Evolutionary conservation across 106 monocot species (phyloP).

Genomic region (Apostasia ramifera): DNA sequence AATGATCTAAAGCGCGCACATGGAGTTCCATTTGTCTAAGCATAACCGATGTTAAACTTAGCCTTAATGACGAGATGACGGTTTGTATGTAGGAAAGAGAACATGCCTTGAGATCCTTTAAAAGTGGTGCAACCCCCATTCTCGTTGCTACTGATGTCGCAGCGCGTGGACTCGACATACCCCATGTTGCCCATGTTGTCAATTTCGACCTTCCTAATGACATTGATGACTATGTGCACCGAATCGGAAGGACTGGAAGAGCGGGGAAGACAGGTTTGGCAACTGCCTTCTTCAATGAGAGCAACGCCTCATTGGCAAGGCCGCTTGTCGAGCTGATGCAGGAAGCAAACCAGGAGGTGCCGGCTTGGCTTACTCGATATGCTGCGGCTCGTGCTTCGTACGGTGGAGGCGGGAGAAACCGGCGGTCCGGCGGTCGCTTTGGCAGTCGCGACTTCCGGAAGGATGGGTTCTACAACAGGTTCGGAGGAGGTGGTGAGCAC

Average conservation of each 20-base stretch:
- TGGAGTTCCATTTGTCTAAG: no score
- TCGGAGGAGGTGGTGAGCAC: constrained; percentile 22
- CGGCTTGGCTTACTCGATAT: constrained; percentile 56
- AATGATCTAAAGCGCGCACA: no score
- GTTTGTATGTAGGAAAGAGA: constrained; percentile 50
- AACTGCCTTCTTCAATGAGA: constrained; percentile 87
- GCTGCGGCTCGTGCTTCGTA: constrained; percentile 40
- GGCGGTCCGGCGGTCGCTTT: constrained; percentile 46
- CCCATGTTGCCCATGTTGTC: constrained; percentile 77
- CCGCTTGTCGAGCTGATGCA: constrained; percentile 69
- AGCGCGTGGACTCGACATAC: constrained; percentile 88
- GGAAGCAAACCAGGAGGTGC: constrained; percentile 81
- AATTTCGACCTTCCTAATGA: constrained; percentile 92
- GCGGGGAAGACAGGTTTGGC: constrained; percentile 78
- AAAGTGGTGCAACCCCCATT: constrained; percentile 68
- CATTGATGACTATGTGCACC: constrained; percentile 86
- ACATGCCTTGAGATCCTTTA: constrained; percentile 69
- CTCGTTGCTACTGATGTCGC: constrained; percentile 93
- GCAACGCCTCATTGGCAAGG: constrained; percentile 45
- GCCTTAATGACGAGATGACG: no score
- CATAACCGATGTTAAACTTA: no score
- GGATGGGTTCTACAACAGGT: constrained; percentile 13
- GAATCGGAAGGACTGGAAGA: constrained; percentile 84
- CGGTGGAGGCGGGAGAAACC: constrained; percentile 46
- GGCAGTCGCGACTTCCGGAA: constrained; percentile 74